A percentile compares a stretch with the other conserved stretches of the same genome.
Evolutionary conservation across 148 eudicot species (phyloP).

Genomic region (Drosera capensis): DNA sequence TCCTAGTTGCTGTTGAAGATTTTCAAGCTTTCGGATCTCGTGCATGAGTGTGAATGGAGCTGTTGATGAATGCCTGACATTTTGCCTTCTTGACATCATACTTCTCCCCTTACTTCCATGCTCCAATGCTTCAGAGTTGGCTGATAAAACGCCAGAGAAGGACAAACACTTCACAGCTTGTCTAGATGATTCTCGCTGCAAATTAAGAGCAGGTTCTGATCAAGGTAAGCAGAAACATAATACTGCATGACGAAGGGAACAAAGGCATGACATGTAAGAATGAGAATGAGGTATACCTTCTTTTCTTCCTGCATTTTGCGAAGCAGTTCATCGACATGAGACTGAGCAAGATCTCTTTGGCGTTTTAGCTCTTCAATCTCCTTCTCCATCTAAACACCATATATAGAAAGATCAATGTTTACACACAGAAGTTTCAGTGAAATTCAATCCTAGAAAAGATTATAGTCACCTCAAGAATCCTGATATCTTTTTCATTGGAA

Average conservation of each 20-base stretch:
- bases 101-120: constrained; percentile 27
- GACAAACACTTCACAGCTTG: constrained; percentile 67
- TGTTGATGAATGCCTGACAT: constrained; percentile 32
- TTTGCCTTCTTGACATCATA: constrained; percentile 8
- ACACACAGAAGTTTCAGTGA: neutral
- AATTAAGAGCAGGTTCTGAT: constrained; percentile 28
- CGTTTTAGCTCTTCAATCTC: constrained; percentile 79
- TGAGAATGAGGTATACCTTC: constrained; percentile 13
- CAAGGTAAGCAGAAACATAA: neutral
- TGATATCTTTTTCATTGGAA: constrained; percentile 53
- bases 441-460: neutral
- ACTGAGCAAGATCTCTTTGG: constrained; percentile 77
- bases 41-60: constrained; percentile 94
- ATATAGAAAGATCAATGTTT: neutral
- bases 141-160: constrained; percentile 43
- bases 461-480: constrained; percentile 47
- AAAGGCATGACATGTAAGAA: neutral
- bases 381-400: constrained; percentile 46
- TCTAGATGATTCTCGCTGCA: constrained; percentile 31
- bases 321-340: constrained; percentile 67
- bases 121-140: constrained; percentile 37
- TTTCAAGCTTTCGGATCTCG: constrained; percentile 87
- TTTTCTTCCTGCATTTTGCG: constrained; percentile 53
- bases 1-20: constrained; percentile 96
- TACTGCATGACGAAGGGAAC: neutral